Evolutionary conservation across 129 eudicot genomes (phyloP).

Genomic region (Helichrysum umbraculigerum): DNA sequence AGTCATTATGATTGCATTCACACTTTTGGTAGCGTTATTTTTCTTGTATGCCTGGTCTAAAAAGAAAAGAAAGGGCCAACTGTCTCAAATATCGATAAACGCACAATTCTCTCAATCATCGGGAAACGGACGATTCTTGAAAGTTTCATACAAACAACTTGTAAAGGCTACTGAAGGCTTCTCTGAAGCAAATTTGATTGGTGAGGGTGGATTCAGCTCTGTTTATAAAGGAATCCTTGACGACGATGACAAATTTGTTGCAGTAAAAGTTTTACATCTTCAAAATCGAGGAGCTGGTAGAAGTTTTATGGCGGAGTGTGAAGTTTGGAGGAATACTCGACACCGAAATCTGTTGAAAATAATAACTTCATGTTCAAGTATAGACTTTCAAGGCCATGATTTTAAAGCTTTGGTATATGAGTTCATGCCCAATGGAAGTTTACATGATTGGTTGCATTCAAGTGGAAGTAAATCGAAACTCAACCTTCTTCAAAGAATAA

Average conservation of each 20-base stretch:
- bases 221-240: slow-evolving; percentile 35
- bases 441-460: slow-evolving; percentile 28
- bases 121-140: neutral
- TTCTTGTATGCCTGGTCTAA: too few species aligned
- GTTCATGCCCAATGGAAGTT: slow-evolving; percentile 37
- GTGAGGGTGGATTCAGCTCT: slow-evolving; percentile 25
- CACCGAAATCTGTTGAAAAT: slow-evolving; percentile 38
- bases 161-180: slow-evolving; percentile 41
- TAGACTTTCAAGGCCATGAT: slow-evolving; percentile 22
- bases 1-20: neutral
- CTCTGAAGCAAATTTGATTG: slow-evolving; percentile 25
- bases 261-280: slow-evolving; percentile 36
- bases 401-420: slow-evolving; percentile 37
- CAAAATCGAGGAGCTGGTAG: slow-evolving; percentile 13
- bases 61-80: slow-evolving; percentile 12
- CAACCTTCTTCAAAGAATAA: too few species aligned
- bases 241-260: slow-evolving; percentile 7
- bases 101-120: neutral
- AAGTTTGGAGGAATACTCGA: slow-evolving; percentile 26
- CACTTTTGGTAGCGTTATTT: too few species aligned
- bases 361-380: slow-evolving; percentile 35
- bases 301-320: slow-evolving; percentile 31
- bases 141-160: slow-evolving; percentile 29
- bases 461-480: too few species aligned
- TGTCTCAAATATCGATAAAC: too few species aligned